Base-by-base conservation (phyloP, 192 early-diverging fungal species). In the Linderina pennispora region DNA sequence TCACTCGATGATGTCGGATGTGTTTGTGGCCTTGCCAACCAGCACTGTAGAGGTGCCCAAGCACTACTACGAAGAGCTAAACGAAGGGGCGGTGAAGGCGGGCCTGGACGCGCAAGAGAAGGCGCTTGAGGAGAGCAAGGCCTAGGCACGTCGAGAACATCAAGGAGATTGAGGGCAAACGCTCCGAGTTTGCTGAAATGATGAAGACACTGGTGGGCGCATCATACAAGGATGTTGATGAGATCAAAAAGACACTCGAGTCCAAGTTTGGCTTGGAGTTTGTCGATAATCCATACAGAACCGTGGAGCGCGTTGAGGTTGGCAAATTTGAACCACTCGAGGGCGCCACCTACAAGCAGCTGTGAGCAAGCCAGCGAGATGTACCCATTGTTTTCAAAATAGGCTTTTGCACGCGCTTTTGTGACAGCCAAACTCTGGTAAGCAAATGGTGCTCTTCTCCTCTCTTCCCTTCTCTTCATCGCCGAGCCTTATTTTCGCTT, bases 1-100 rank as follows among this genome's bases (percentile, higher is more conserved):
- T 52, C 67, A 71, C 45, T 63, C 46, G 21, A 8, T 71, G 36
- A 63, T 71, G 67, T 46, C 67, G 4, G 67, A 71, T 28, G 45
- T 71, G 3, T 71, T 71, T 23, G 45, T 71, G 0, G 67, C 67
- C n/a, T 33, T 71, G 34, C 67, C 67, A 2, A 58, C 55, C 0
- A 71, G 67, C 56, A 58, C 55, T 2, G 50, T 63, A 16, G 48
- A 36, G 11, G n/a, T 45, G 5, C 60, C 60, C 21, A 48, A 48
- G 40, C 67, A 63, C 48, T 71, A 55, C 38, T 71, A 71, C 22
- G 55, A 63, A 33, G 32, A 45, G 2, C 19, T 58, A 45, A 36
- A 44, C 15, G 8, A 16, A 26, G 45, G 16, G 8, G n/a, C 34
- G 13, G 22, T 57, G 2, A 31, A 23, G 16, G 26, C 20, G 2